phyloP scores from a whole-genome alignment of 2,329 filamentous ascomycete species.

The Ceratocystis alfenasii region DNA sequence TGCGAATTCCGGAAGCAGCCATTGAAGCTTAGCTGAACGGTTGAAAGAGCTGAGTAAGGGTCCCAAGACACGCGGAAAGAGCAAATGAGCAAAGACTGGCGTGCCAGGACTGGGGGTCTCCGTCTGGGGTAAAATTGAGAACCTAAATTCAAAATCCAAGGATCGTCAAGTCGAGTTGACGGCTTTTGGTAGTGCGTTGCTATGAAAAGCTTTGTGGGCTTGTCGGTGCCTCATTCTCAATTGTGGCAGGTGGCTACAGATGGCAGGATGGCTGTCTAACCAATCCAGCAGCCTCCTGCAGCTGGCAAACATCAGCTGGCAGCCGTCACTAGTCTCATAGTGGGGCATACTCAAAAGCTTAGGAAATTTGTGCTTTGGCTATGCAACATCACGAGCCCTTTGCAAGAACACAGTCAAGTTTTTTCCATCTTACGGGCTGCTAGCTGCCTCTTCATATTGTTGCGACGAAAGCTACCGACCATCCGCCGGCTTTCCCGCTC shows the following conservation, averaged over 20 bases:
- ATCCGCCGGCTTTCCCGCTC: not conserved
- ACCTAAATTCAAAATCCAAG: not conserved
- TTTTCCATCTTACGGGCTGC: not conserved
- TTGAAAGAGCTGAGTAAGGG: not conserved
- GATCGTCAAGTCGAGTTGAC: not conserved
- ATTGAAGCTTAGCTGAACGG: conserved; percentile 25
- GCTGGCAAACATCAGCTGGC: not conserved
- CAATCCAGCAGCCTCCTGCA: not conserved
- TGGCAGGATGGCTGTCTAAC: not conserved
- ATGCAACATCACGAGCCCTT: not conserved
- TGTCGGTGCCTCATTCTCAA: not conserved
- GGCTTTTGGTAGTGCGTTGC: not conserved
- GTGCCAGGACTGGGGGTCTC: not conserved
- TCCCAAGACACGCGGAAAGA: not conserved
- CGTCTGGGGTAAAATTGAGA: no score
- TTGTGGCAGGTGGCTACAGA: not conserved
- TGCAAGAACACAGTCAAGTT: not conserved
- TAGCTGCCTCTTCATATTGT: not conserved
- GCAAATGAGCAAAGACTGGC: not conserved
- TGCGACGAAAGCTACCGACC: not conserved
- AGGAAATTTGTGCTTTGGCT: conserved; percentile 5
- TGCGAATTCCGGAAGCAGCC: conserved; percentile 39
- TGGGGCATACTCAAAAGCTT: not conserved
- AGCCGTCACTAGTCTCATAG: not conserved
- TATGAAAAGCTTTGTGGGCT: conserved; percentile 9